phyloP scores from a whole-genome alignment of 306 rosid genomes.

The Quercus bicolor region DNA sequence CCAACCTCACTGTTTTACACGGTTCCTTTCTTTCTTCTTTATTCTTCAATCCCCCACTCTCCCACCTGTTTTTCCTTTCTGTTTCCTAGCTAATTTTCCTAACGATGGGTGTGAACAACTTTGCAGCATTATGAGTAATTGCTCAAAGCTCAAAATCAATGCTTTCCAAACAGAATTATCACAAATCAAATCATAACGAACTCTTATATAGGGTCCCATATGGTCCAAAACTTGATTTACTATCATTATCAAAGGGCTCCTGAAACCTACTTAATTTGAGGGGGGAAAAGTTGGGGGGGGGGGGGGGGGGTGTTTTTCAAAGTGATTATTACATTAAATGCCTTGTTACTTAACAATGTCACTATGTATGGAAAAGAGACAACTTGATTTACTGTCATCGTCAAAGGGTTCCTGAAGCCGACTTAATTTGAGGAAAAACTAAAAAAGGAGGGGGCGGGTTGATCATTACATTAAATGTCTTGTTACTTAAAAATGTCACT shows the following conservation, averaged over 20 bases:
- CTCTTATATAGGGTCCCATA: not conserved
- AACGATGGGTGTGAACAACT: not conserved
- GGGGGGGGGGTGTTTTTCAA: not conserved
- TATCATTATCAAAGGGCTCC: not conserved
- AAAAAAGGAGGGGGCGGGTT: too few species aligned
- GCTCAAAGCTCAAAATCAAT: not conserved
- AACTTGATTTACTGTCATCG: not conserved
- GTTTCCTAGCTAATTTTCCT: not conserved
- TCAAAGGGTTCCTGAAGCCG: not conserved
- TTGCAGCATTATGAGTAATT: not conserved
- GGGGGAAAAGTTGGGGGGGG: not conserved
- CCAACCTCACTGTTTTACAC: not conserved
- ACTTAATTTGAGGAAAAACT: not conserved
- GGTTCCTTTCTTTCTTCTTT: not conserved
- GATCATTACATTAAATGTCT: not conserved
- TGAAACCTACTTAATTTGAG: not conserved
- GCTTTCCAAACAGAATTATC: not conserved
- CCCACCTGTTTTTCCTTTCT: not conserved
- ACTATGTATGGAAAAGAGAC: too few species aligned
- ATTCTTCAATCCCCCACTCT: not conserved
- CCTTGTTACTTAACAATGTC: too few species aligned
- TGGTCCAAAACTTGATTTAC: not conserved
- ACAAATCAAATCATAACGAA: not conserved
- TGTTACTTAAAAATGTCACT: not conserved
- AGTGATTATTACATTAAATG: not conserved